phyloP scores from a whole-genome alignment of 805 yeast genomes.

The Kregervanrija delftensis region DNA sequence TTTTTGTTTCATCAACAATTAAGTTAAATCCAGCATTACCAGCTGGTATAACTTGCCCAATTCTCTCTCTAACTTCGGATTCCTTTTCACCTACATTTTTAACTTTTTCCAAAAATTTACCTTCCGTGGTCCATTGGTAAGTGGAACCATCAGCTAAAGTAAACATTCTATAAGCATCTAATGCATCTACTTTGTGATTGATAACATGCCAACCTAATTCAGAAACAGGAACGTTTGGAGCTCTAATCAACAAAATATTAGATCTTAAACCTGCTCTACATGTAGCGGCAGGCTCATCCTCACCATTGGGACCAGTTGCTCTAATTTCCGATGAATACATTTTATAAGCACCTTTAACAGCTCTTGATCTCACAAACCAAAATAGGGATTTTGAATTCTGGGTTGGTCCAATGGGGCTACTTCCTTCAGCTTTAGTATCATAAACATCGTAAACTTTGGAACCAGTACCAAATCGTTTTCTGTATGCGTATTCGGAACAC shows the following conservation, averaged over 20 bases:
- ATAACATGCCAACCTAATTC: constrained; percentile 62
- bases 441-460: constrained; percentile 51
- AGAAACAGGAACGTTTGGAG: constrained; percentile 41
- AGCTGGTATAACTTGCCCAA: constrained; percentile 51
- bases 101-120: constrained; percentile 51
- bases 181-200: constrained; percentile 53
- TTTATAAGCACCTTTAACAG: constrained; percentile 60
- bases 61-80: constrained; percentile 55
- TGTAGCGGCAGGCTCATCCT: constrained; percentile 52
- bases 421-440: constrained; percentile 33
- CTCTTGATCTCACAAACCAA: constrained; percentile 55
- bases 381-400: constrained; percentile 40
- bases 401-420: constrained; percentile 33
- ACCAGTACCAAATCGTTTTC: constrained; percentile 56
- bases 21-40: constrained; percentile 50
- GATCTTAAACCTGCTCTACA: constrained; percentile 56
- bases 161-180: constrained; percentile 54
- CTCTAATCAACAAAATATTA: constrained; percentile 47
- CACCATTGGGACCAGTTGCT: constrained; percentile 39
- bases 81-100: constrained; percentile 57
- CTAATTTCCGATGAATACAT: constrained; percentile 39
- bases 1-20: constrained; percentile 45
- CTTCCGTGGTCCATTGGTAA: constrained; percentile 61
- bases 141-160: constrained; percentile 52
- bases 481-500: constrained; percentile 38